These are phyloP conservation scores for Asparagopsis taxiformis DNA, from an alignment of 31 red algal genomes.

Conservation along the genomic window DNA sequence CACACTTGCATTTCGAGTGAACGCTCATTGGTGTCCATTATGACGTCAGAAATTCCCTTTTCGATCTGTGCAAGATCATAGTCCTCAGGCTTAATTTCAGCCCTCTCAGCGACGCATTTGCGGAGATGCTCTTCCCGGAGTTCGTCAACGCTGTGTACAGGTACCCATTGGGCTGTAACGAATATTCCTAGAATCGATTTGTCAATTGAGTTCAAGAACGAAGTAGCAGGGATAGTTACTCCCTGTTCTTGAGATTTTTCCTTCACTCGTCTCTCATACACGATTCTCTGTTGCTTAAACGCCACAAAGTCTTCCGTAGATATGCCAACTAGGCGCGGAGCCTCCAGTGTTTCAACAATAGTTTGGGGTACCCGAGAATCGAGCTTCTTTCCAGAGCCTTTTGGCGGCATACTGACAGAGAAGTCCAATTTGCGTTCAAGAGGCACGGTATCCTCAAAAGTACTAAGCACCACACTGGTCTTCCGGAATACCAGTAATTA, in stretches of 20 bases:
- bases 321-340: conserved; percentile 6
- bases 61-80: neutral
- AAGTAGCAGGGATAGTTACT: neutral
- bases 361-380: conserved; percentile 21
- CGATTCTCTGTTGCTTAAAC: conserved; percentile 13
- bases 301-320: conserved; percentile 5
- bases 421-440: too few species aligned
- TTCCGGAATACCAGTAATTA: too few species aligned
- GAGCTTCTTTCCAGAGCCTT: too few species aligned
- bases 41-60: neutral
- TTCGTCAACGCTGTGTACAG: neutral
- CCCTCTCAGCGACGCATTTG: conserved; percentile 6
- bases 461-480: too few species aligned
- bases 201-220: neutral
- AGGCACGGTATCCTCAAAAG: too few species aligned
- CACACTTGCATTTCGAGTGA: neutral
- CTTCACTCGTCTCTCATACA: conserved; percentile 3
- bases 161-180: conserved; percentile 5
- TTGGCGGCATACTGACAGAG: too few species aligned
- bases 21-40: neutral
- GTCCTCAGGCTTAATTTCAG: conserved; percentile 27
- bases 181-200: conserved; percentile 15
- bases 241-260: conserved; percentile 12
- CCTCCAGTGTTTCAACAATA: conserved; percentile 23
- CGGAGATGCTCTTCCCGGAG: conserved; percentile 15